These are phyloP conservation scores for Pichia californica DNA, from an alignment of 805 yeast genomes.

Conservation along the genomic window DNA sequence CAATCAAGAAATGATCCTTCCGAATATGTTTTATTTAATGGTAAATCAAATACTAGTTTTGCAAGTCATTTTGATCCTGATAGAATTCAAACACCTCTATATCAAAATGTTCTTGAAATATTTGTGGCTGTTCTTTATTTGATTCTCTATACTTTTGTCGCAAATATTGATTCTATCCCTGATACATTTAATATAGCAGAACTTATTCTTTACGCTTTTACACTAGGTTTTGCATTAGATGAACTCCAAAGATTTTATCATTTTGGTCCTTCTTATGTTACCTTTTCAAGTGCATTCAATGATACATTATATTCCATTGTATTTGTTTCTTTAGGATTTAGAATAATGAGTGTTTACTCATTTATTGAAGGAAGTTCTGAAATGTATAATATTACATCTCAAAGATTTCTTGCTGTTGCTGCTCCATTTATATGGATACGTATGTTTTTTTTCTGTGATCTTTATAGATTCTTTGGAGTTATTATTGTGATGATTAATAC, in stretches of 20 bases:
- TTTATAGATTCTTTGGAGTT: conserved; percentile 77
- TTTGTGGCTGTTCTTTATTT: conserved; percentile 59
- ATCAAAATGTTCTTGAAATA: conserved; percentile 72
- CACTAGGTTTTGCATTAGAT: conserved; percentile 60
- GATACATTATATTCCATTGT: conserved; percentile 59
- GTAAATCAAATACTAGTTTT: conserved; percentile 48
- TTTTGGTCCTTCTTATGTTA: conserved; percentile 64
- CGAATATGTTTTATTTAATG: conserved; percentile 58
- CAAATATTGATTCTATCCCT: conserved; percentile 48
- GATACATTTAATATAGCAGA: conserved; percentile 42
- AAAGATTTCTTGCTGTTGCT: conserved; percentile 66
- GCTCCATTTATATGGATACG: conserved; percentile 88
- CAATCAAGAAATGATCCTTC: conserved; percentile 67
- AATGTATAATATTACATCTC: conserved; percentile 35
- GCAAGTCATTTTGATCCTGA: conserved; percentile 71
- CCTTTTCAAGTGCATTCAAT: conserved; percentile 77
- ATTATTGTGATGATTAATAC: conserved; percentile 80
- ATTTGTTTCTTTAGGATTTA: conserved; percentile 44
- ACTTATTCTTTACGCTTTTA: conserved; percentile 52
- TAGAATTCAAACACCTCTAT: conserved; percentile 76
- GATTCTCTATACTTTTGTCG: conserved; percentile 51
- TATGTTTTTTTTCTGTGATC: conserved; percentile 67
- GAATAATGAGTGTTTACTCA: conserved; percentile 39
- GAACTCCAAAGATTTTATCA: conserved; percentile 68
- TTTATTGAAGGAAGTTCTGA: conserved; percentile 21